Base-by-base conservation (phyloP, 2,329 filamentous ascomycete species). In the Aspergillus ibericus region DNA sequence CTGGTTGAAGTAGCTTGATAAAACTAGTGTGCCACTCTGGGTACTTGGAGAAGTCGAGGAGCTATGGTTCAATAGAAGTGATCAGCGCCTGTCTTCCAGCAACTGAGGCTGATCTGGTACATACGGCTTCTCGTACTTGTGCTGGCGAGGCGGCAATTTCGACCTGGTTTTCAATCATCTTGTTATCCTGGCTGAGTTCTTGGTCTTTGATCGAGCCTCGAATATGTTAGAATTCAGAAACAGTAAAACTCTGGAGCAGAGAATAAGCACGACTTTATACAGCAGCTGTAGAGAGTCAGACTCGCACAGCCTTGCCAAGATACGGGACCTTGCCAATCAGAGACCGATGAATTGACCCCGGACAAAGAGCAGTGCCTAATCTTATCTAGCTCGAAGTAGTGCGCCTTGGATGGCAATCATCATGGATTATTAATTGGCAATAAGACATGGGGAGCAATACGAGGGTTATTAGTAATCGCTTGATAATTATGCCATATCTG, bases 81-180 rank as follows among this genome's bases (percentile, higher is more conserved):
- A 18, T 34, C 34, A 3, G 12, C 25, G 18, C 4, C 13, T 13
- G 20, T 12, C 7, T 1, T 16, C 1, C 15, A 3, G 2, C 9
- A 1, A 4, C 38, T 1, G 16, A n/a, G 18, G 5, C 12, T 49
- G 47, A 2, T 4, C 10, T 9, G 20, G 18, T 32, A 66, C 63
- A 20, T 66, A 70, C 68, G 29, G 68, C 58, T 34, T 69, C 66
- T n/a, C 67, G 68, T 60, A 69, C 68, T 53, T 65, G 69, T 3
- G 65, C 48, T 13, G 67, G 67, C 5, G 66, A 59, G 3, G 64
- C 67, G 16, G 61, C 63, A 18, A 68, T 69, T 34, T 70, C 64
- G 6, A 69, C 67, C 4, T 61, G 58, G 52, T 63, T 67, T 53
- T 67, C 62, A 38, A 67, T 63, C 68, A 69, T 67, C 2, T 15